Conservation (phyloP, 2,329 filamentous ascomycete genomes). For the Arthrobotrys musiformis region DNA sequence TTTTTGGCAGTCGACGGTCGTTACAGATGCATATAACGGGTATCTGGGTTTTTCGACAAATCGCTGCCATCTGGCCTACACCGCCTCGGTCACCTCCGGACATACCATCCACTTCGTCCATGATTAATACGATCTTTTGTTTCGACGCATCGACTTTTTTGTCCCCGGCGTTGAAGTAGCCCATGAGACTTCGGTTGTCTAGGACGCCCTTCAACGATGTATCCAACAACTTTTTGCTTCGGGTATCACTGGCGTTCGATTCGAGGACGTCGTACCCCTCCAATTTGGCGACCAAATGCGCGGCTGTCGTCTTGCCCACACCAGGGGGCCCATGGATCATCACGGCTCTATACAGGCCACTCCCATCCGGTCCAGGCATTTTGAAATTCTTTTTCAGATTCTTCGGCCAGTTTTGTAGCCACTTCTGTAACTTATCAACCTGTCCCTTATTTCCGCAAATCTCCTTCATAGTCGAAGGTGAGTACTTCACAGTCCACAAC, state of each 20-base stretch:
- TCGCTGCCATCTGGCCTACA: conserved; percentile 90
- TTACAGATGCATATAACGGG: conserved; percentile 99
- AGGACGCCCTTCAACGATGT: conserved; percentile 86
- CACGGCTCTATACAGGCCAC: conserved; percentile 84
- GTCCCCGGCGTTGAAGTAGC: conserved; percentile 86
- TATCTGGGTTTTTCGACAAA: conserved; percentile 89
- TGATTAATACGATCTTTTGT: conserved; percentile 94
- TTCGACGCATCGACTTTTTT: conserved; percentile 81
- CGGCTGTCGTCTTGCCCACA: conserved; percentile 96
- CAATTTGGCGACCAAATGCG: conserved; percentile 89
- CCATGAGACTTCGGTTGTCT: conserved; percentile 90
- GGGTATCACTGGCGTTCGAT: conserved; percentile 92
- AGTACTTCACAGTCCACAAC: conserved; percentile 95
- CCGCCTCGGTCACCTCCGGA: conserved; percentile 95
- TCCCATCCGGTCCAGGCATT: conserved; percentile 82
- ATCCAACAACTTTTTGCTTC: conserved; percentile 96
- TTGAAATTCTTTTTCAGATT: conserved; percentile 83
- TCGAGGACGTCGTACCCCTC: conserved; percentile 95
- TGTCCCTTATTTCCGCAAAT: conserved; percentile 94
- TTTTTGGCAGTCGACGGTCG: conserved; percentile 89
- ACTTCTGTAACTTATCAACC: conserved; percentile 88
- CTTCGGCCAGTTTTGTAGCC: conserved; percentile 85
- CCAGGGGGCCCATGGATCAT: conserved; percentile 95
- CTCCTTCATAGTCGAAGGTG: conserved; percentile 82
- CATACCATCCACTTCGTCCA: conserved; percentile 99